Conservation (phyloP, 2,329 filamentous ascomycete species). For the Penicillium thymicola region DNA sequence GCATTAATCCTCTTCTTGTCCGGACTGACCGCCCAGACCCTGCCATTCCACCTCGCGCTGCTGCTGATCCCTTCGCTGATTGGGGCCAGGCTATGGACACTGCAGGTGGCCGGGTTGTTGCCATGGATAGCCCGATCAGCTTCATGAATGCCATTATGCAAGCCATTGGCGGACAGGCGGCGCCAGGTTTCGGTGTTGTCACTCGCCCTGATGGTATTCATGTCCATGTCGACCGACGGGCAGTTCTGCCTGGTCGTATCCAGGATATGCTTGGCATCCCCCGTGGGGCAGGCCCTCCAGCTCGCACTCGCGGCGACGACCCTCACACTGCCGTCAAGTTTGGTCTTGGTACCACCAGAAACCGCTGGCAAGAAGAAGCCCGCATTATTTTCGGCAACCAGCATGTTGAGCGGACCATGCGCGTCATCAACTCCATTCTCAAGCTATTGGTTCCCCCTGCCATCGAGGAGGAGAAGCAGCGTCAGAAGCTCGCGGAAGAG, state of each 20-base stretch:
- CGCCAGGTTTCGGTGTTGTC: constrained; percentile 43
- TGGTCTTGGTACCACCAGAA: constrained; percentile 64
- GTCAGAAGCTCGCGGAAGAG: constrained; percentile 58
- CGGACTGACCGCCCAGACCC: constrained; percentile 47
- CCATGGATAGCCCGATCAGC: constrained; percentile 52
- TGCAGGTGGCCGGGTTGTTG: constrained; percentile 44
- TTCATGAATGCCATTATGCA: constrained; percentile 59
- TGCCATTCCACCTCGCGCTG: constrained; percentile 34
- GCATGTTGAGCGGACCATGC: constrained; percentile 66
- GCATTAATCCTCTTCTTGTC: constrained; percentile 80
- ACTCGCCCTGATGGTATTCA: constrained; percentile 52
- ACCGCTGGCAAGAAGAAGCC: constrained; percentile 86
- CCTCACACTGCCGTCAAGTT: constrained; percentile 73
- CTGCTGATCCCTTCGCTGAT: constrained; percentile 47
- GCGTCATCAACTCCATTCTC: constrained; percentile 66
- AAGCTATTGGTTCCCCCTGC: constrained; percentile 77
- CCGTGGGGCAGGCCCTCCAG: constrained; percentile 24
- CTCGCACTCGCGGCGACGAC: constrained; percentile 43
- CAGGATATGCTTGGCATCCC: constrained; percentile 46
- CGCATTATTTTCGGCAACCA: constrained; percentile 74
- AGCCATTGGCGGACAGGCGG: constrained; percentile 48
- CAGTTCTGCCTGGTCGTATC: constrained; percentile 52
- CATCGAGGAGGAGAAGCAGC: constrained; percentile 73
- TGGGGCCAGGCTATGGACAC: constrained; percentile 53
- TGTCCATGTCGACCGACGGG: constrained; percentile 52